These are phyloP conservation scores for Phellopilus nigrolimitatus DNA, from an alignment of 1,284 basidiomycete species.

Conservation along the genomic window DNA sequence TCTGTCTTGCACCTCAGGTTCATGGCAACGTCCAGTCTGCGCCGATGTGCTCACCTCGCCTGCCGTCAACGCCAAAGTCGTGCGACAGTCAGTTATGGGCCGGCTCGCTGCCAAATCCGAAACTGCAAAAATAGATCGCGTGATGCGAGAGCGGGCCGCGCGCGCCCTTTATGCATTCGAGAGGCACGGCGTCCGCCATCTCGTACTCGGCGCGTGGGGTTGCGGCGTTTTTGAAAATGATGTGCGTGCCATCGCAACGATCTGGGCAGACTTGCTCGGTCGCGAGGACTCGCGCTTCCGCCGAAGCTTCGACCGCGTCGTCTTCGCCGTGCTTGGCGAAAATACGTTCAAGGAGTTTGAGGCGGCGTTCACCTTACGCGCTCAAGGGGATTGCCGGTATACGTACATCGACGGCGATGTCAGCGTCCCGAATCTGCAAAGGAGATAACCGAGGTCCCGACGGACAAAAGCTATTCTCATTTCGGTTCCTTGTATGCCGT, in stretches of 20 bases:
- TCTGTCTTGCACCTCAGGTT: neutral
- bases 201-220: conserved; percentile 70
- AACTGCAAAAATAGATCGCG: conserved; percentile 38
- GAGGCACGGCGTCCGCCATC: conserved; percentile 44
- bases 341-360: conserved; percentile 48
- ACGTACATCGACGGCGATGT: no score
- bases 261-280: conserved; percentile 57
- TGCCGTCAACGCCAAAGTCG: conserved; percentile 64
- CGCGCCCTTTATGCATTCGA: conserved; percentile 62
- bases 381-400: conserved; percentile 9
- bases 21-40: conserved; percentile 47
- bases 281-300: conserved; percentile 44
- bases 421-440: conserved; percentile 5
- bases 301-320: conserved; percentile 52
- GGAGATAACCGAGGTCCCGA: neutral
- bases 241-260: conserved; percentile 46
- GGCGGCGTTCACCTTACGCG: conserved; percentile 30
- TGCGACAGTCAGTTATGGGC: conserved; percentile 36
- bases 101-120: conserved; percentile 34
- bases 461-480: neutral
- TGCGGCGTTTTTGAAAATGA: conserved; percentile 68
- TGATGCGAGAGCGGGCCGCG: conserved; percentile 67
- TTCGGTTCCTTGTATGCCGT: neutral
- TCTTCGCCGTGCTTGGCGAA: conserved; percentile 59
- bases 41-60: conserved; percentile 61